Percentiles rank a stretch among this genome's conserved stretches.
Evolutionary conservation across 2,329 filamentous ascomycete genomes (phyloP).

Genomic region (Tolypocladium nubicola): DNA sequence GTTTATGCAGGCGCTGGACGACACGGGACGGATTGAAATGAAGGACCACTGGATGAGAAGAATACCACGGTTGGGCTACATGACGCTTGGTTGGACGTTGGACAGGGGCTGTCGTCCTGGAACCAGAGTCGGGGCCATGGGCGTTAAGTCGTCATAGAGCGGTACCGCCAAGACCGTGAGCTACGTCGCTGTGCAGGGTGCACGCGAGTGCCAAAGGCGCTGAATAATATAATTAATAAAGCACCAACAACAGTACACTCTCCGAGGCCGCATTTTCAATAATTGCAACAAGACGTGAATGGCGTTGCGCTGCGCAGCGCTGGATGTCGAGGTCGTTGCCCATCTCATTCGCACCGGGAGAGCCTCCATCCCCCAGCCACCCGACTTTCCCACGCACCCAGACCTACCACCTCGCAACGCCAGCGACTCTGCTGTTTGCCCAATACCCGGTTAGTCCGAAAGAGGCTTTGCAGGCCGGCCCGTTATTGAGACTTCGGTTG

Average conservation of each 20-base stretch:
- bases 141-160: constrained; percentile 16
- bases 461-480: background rate
- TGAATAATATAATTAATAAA: constrained; percentile 1
- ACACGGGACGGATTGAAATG: background rate
- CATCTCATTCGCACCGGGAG: constrained; percentile 1
- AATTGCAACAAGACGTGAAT: background rate
- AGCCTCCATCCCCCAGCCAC: constrained; percentile 3
- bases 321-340: background rate
- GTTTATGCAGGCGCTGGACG: background rate
- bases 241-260: background rate
- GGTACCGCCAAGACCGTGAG: constrained; percentile 9
- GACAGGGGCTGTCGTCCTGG: background rate
- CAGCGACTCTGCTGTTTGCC: background rate
- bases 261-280: background rate
- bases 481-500: background rate
- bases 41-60: background rate
- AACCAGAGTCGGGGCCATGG: background rate
- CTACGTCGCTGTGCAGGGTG: background rate
- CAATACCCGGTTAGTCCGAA: background rate
- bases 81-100: background rate
- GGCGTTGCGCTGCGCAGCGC: background rate
- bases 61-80: background rate
- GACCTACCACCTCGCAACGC: background rate
- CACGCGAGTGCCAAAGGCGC: constrained; percentile 1
- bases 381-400: background rate